phyloP scores from a whole-genome alignment of 805 yeast species.

The Ogataea paraovalis region DNA sequence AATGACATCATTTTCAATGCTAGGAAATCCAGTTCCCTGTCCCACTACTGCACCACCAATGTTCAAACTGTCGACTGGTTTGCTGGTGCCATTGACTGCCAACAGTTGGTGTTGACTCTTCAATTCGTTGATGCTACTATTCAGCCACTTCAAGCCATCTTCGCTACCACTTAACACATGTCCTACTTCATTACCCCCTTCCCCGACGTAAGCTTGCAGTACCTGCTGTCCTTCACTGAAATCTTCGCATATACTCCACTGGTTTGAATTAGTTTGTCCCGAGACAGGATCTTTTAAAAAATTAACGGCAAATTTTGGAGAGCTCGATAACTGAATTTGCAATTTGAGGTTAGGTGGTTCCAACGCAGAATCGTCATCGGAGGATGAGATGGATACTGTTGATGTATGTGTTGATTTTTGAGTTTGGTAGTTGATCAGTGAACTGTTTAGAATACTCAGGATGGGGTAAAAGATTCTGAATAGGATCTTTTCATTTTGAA shows the following conservation, averaged over 20 bases:
- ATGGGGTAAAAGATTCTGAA: constrained; percentile 73
- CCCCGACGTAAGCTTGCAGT: constrained; percentile 54
- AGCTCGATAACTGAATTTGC: constrained; percentile 36
- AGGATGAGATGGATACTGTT: constrained; percentile 7
- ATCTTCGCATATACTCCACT: constrained; percentile 81
- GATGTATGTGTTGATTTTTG: constrained; percentile 20
- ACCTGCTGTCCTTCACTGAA: constrained; percentile 84
- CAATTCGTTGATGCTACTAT: constrained; percentile 29
- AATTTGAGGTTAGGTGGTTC: constrained; percentile 31
- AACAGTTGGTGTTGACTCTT: constrained; percentile 26
- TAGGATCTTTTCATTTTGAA: constrained; percentile 61
- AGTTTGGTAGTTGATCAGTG: constrained; percentile 46
- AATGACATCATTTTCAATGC: not conserved
- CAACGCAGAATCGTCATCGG: constrained; percentile 32
- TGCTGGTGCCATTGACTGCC: constrained; percentile 12
- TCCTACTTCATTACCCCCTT: constrained; percentile 59
- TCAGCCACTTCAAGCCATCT: constrained; percentile 31
- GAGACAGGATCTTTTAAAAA: constrained; percentile 50
- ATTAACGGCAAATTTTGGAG: constrained; percentile 78
- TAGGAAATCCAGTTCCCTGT: constrained; percentile 36
- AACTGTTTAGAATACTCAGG: constrained; percentile 53
- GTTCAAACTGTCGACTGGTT: constrained; percentile 37
- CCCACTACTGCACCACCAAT: not conserved
- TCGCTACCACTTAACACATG: constrained; percentile 61
- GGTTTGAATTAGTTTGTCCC: constrained; percentile 48